Evolutionary conservation across 169 alveolate genomes (phyloP).

Genomic region (Cytauxzoon felis): DNA sequence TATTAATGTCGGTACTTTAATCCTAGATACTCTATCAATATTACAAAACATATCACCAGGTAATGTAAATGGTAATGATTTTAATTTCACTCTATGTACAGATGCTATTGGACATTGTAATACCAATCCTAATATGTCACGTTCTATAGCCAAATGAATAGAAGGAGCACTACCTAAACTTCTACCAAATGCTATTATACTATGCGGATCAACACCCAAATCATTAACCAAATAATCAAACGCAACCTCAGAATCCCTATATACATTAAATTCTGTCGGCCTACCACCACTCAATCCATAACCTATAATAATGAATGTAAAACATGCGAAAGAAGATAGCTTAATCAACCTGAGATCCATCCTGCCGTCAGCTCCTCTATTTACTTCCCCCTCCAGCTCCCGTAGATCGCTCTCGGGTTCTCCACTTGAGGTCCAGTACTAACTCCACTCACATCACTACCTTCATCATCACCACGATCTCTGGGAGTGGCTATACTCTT

Average conservation of each 20-base stretch:
- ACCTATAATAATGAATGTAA: no score
- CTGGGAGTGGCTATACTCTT: no score
- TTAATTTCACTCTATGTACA: constrained; percentile 72
- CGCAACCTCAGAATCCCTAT: constrained; percentile 83
- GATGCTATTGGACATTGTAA: constrained; percentile 86
- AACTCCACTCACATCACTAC: no score
- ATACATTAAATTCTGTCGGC: constrained; percentile 77
- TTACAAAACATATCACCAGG: constrained; percentile 90
- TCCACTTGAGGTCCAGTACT: no score
- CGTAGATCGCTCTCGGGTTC: no score
- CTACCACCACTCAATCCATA: constrained; percentile 78
- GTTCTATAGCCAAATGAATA: constrained; percentile 79
- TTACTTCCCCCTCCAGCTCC: no score
- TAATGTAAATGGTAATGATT: constrained; percentile 73
- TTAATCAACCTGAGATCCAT: not conserved
- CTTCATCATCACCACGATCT: no score
- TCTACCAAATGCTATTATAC: constrained; percentile 85
- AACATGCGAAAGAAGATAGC: constrained; percentile 6
- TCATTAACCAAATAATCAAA: constrained; percentile 64
- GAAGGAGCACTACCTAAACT: constrained; percentile 88
- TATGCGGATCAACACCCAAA: constrained; percentile 68
- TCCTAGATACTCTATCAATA: constrained; percentile 75
- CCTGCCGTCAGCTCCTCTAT: no score
- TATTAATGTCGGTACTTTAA: constrained; percentile 77
- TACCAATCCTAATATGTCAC: constrained; percentile 74